These are phyloP conservation scores for Echinosphaeria canescens DNA, from an alignment of 2,329 filamentous ascomycete genomes.

Conservation along the genomic window DNA sequence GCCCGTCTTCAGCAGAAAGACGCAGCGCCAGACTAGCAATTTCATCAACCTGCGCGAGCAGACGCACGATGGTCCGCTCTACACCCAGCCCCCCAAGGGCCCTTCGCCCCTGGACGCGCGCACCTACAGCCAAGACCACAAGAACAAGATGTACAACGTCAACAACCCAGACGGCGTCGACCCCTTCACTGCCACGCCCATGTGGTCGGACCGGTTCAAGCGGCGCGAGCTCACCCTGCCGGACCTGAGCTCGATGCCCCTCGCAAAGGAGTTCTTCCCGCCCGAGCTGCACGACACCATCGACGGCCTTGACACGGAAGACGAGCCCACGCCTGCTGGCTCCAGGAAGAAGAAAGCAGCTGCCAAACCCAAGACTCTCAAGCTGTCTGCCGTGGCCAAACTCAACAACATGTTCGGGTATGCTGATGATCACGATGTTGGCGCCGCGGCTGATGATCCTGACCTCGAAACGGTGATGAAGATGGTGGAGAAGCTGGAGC, in stretches of 20 bases:
- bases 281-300: slow-evolving; percentile 30
- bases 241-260: slow-evolving; percentile 25
- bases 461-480: slow-evolving; percentile 21
- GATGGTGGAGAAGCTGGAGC: slow-evolving; percentile 19
- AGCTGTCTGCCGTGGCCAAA: slow-evolving; percentile 22
- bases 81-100: slow-evolving; percentile 26
- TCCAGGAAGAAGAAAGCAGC: slow-evolving; percentile 8
- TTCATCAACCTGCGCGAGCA: slow-evolving; percentile 34
- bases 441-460: no score
- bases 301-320: slow-evolving; percentile 18
- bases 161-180: slow-evolving; percentile 32
- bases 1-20: slow-evolving; percentile 17
- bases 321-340: slow-evolving; percentile 9
- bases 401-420: no score
- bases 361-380: slow-evolving; percentile 17
- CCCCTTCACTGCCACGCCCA: slow-evolving; percentile 34
- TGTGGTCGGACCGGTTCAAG: slow-evolving; percentile 32
- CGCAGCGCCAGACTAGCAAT: slow-evolving; percentile 23
- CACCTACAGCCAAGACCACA: slow-evolving; percentile 32
- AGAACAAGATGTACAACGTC: slow-evolving; percentile 31
- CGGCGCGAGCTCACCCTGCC: slow-evolving; percentile 28
- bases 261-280: slow-evolving; percentile 28
- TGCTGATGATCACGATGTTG: no score
- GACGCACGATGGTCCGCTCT: slow-evolving; percentile 29
- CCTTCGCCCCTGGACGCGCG: slow-evolving; percentile 15